These are phyloP conservation scores for Botrytis cinerea DNA, from an alignment of 2,329 filamentous ascomycete genomes.

Conservation along the genomic window DNA sequence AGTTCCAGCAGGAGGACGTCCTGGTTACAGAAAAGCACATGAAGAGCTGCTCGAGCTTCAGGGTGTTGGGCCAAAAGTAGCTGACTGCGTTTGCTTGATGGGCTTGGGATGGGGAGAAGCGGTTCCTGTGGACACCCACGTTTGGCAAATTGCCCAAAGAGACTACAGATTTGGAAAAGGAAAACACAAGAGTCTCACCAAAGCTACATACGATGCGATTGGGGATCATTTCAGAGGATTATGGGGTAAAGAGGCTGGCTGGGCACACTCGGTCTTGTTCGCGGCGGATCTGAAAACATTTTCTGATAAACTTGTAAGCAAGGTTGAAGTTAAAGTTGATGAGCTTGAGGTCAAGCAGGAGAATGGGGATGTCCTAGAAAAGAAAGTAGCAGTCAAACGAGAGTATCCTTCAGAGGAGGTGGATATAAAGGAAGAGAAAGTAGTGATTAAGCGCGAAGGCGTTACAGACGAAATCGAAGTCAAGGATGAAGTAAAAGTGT, in stretches of 20 bases:
- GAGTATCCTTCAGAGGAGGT: slow-evolving; percentile 30
- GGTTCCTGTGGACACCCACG: slow-evolving; percentile 95
- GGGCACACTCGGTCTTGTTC: slow-evolving; percentile 97
- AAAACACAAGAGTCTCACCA: slow-evolving; percentile 83
- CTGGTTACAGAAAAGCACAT: slow-evolving; percentile 75
- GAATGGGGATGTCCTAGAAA: slow-evolving; percentile 31
- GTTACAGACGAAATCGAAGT: slow-evolving; percentile 20
- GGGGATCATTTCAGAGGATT: slow-evolving; percentile 85
- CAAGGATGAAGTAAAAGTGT: slow-evolving; percentile 29
- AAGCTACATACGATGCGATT: slow-evolving; percentile 84
- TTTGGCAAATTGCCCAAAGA: slow-evolving; percentile 96
- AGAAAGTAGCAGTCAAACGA: slow-evolving; percentile 34
- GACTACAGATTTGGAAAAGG: slow-evolving; percentile 90
- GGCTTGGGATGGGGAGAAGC: slow-evolving; percentile 94
- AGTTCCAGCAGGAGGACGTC: slow-evolving; percentile 50
- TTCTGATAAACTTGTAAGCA: slow-evolving; percentile 57
- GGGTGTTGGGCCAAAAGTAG: slow-evolving; percentile 94
- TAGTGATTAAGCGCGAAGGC: slow-evolving; percentile 1
- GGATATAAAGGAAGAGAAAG: slow-evolving; percentile 25
- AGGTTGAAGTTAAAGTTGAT: slow-evolving; percentile 51
- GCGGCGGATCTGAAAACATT: slow-evolving; percentile 89
- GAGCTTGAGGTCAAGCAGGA: slow-evolving; percentile 43
- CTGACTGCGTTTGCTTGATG: slow-evolving; percentile 96
- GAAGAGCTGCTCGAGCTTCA: slow-evolving; percentile 75
- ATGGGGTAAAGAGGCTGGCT: slow-evolving; percentile 93